phyloP scores from a whole-genome alignment of 2,329 filamentous ascomycete species.

The Ophiostoma triangulosporum region DNA sequence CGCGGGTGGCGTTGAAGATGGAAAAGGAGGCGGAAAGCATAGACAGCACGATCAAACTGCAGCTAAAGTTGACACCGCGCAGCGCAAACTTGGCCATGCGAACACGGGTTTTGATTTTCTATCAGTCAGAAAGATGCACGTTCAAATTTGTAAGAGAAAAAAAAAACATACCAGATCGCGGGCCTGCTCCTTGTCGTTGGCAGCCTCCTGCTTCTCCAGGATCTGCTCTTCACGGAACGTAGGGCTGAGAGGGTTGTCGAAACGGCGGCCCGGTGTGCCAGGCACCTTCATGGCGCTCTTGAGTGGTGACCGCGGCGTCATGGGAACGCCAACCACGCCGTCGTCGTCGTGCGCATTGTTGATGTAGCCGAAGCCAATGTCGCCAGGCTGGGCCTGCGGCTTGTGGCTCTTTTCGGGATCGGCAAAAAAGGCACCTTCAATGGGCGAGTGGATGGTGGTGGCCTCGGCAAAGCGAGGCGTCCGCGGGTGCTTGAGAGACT shows the following conservation, averaged over 20 bases:
- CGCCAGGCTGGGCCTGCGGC: constrained; percentile 59
- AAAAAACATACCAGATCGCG: constrained; percentile 63
- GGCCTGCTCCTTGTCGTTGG: constrained; percentile 75
- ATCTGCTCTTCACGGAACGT: constrained; percentile 82
- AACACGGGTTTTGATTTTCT: constrained; percentile 89
- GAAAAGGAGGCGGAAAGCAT: constrained; percentile 80
- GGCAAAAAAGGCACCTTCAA: constrained; percentile 48
- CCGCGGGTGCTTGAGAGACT: constrained; percentile 52
- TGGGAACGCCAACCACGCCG: constrained; percentile 45
- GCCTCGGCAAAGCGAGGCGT: constrained; percentile 72
- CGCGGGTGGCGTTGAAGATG: constrained; percentile 82
- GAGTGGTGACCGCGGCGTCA: constrained; percentile 63
- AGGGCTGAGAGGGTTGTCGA: constrained; percentile 72
- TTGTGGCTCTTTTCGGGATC: constrained; percentile 43
- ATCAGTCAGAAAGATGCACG: not conserved
- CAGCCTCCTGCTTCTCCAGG: constrained; percentile 69
- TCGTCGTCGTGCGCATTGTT: constrained; percentile 38
- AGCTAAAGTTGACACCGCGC: constrained; percentile 93
- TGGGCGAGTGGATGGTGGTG: constrained; percentile 63
- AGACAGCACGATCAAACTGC: constrained; percentile 83
- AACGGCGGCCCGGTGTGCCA: constrained; percentile 59
- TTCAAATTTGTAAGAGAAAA: not conserved
- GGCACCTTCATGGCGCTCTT: constrained; percentile 86
- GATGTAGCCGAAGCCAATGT: constrained; percentile 90
- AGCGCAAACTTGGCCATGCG: constrained; percentile 89